phyloP scores from a whole-genome alignment of 2,329 filamentous ascomycete species.

The Aspergillus novoparasiticus region DNA sequence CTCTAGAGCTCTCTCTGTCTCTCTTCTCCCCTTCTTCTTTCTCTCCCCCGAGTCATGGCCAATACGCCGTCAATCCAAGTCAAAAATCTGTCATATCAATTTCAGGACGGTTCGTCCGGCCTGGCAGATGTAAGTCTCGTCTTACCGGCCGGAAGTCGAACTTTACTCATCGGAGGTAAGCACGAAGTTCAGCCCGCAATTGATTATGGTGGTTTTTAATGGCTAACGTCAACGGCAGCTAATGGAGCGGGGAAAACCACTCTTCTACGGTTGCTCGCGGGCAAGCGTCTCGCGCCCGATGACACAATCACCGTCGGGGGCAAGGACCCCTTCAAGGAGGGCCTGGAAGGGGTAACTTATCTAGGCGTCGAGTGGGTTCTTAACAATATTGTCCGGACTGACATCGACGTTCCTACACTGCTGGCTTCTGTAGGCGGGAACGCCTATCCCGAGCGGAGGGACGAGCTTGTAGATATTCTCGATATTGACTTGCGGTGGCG shows the following conservation, averaged over 20 bases:
- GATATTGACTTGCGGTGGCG: conserved; percentile 92
- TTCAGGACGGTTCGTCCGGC: conserved; percentile 82
- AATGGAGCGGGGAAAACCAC: conserved; percentile 98
- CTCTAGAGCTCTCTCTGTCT: neutral
- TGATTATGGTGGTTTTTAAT: conserved; percentile 30
- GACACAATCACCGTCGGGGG: conserved; percentile 75
- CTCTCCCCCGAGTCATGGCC: conserved; percentile 21
- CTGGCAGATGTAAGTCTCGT: conserved; percentile 72
- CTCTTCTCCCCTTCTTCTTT: neutral
- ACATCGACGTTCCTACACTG: conserved; percentile 88
- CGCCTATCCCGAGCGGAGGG: conserved; percentile 75
- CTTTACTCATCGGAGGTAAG: conserved; percentile 82
- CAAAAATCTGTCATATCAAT: conserved; percentile 79
- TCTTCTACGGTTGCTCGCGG: conserved; percentile 87
- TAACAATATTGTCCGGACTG: conserved; percentile 91
- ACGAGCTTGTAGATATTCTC: conserved; percentile 83
- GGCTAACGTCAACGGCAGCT: conserved; percentile 50
- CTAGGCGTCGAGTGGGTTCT: conserved; percentile 97
- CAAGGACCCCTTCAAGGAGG: conserved; percentile 87
- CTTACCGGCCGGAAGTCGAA: conserved; percentile 81
- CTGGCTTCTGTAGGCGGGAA: conserved; percentile 84
- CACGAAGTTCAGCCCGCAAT: conserved; percentile 23
- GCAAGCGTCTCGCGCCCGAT: conserved; percentile 85
- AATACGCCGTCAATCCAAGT: conserved; percentile 65
- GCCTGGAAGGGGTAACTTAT: conserved; percentile 92